Percentiles rank a stretch among this genome's conserved stretches.
Conservation (phyloP, 1,284 basidiomycete genomes). For the Cutaneotrichosporon spelunceum region DNA sequence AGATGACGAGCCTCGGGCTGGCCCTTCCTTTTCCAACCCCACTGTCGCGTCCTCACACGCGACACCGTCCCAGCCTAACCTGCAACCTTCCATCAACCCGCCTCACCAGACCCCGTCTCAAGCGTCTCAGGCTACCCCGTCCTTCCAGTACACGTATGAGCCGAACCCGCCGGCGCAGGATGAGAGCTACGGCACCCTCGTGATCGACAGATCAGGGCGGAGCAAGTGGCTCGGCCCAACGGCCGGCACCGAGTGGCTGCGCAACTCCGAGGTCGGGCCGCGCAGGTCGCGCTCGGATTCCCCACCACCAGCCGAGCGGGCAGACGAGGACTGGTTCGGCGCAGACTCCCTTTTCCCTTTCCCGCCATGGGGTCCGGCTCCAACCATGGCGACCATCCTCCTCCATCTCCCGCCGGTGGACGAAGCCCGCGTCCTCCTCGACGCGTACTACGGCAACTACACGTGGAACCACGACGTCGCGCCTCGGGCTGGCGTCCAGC, state of each 20-base stretch:
- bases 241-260: constrained; percentile 42
- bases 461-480: constrained; percentile 39
- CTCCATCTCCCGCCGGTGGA: constrained; percentile 31
- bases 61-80: neutral
- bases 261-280: constrained; percentile 27
- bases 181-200: constrained; percentile 39
- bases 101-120: neutral
- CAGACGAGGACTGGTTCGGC: constrained; percentile 10
- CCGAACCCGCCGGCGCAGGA: constrained; percentile 9
- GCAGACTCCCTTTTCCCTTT: constrained; percentile 20
- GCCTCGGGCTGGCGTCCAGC: constrained; percentile 30
- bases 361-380: constrained; percentile 16
- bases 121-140: neutral
- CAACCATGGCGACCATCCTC: constrained; percentile 21
- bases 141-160: neutral
- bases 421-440: constrained; percentile 32
- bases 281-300: neutral
- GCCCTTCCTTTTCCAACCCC: neutral
- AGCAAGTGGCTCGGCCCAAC: constrained; percentile 40
- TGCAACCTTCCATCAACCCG: neutral
- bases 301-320: neutral
- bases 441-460: constrained; percentile 36
- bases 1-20: neutral
- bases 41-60: neutral
- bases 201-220: constrained; percentile 33